Conservation (phyloP, 179 eudicot genomes). For the Heliamphora pulchella region DNA sequence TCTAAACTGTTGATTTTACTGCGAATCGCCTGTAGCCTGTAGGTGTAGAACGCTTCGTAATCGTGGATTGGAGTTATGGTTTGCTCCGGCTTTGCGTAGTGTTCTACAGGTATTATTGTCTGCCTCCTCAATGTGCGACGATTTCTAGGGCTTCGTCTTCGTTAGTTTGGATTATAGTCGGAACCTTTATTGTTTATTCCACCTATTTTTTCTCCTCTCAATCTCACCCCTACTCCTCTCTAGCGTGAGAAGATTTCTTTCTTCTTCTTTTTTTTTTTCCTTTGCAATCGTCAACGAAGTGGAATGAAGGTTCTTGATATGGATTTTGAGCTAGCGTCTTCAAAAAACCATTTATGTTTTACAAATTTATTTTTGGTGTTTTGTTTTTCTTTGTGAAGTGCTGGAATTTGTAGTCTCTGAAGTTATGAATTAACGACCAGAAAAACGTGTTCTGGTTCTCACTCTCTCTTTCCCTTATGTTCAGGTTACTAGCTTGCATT, state of each 20-base stretch:
- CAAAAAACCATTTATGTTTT: neutral
- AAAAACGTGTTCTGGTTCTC: neutral
- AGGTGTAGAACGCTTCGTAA: neutral
- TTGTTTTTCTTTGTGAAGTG: neutral
- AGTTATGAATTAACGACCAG: neutral
- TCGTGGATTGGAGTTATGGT: neutral
- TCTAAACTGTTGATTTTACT: neutral
- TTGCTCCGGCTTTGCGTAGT: neutral
- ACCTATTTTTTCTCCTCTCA: neutral
- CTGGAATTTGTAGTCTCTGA: neutral
- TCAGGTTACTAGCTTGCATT: neutral
- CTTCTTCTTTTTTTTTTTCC: neutral
- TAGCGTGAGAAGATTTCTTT: neutral
- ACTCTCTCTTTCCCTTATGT: neutral
- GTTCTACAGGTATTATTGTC: neutral
- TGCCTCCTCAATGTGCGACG: neutral
- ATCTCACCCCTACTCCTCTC: neutral
- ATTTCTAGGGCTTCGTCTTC: conserved; percentile 13
- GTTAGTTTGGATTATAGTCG: neutral
- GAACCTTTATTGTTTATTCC: neutral
- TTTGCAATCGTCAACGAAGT: neutral
- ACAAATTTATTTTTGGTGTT: neutral
- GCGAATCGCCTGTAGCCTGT: neutral
- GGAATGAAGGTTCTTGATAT: neutral
- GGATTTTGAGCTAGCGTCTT: neutral